A percentile compares a stretch with the other conserved stretches of the same genome.
phyloP scores from a whole-genome alignment of 306 rosid genomes.

The Notholithocarpus densiflorus region DNA sequence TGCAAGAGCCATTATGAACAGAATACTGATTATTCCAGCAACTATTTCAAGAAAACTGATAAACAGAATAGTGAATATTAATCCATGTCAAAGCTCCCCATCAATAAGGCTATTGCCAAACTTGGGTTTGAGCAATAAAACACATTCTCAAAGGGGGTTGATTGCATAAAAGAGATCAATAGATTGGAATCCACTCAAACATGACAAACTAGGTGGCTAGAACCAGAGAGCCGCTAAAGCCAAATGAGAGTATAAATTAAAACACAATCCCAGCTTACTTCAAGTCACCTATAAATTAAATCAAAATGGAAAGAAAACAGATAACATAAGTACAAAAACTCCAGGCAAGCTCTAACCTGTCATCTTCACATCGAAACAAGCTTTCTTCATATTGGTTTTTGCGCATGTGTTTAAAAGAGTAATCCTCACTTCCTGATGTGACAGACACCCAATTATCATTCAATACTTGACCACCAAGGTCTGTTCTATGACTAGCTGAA shows the following conservation, averaged over 20 bases:
- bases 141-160: too few species aligned
- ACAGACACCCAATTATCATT: conserved; percentile 99
- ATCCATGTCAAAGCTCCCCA: not conserved
- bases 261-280: not conserved
- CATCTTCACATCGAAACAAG: conserved; percentile 98
- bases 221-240: not conserved
- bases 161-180: too few species aligned
- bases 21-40: not conserved
- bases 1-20: conserved; percentile 2
- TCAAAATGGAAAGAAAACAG: conserved; percentile 1
- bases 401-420: conserved; percentile 99
- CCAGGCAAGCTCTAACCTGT: conserved; percentile 59
- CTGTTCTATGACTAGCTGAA: conserved; percentile 79
- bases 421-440: conserved; percentile 99
- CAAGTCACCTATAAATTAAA: not conserved
- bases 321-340: conserved; percentile 11
- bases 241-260: not conserved
- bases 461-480: conserved; percentile 76
- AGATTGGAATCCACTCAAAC: not conserved
- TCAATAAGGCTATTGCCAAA: not conserved
- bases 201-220: not conserved
- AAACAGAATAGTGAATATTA: not conserved
- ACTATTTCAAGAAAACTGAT: conserved; percentile 1
- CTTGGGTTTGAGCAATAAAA: not conserved
- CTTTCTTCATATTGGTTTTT: conserved; percentile 99